Evolutionary conservation across 805 yeast species (phyloP).

Genomic region (Hanseniaspora valbyensis): DNA sequence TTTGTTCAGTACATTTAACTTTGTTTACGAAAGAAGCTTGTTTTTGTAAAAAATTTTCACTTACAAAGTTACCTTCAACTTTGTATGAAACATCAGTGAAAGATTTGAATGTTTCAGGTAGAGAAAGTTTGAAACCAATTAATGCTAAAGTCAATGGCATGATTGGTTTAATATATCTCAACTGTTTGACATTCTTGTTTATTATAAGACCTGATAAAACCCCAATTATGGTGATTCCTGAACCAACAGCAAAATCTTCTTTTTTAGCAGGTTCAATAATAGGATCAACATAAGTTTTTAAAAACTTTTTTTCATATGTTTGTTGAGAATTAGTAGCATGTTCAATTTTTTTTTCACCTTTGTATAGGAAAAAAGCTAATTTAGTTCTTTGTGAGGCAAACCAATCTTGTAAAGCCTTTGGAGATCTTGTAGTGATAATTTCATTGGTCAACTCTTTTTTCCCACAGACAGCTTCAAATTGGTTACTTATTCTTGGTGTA

Average conservation of each 20-base stretch:
- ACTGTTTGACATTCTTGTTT: conserved; percentile 40
- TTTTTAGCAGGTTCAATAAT: conserved; percentile 42
- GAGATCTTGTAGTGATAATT: conserved; percentile 4
- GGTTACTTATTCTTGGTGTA: neutral
- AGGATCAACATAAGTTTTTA: conserved; percentile 29
- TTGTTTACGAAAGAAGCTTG: conserved; percentile 4
- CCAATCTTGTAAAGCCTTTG: conserved; percentile 8
- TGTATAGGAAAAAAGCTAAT: conserved; percentile 15
- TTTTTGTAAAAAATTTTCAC: conserved; percentile 19
- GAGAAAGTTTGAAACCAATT: conserved; percentile 41
- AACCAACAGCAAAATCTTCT: conserved; percentile 49
- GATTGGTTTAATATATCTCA: conserved; percentile 34
- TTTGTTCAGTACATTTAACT: neutral
- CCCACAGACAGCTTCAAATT: conserved; percentile 3
- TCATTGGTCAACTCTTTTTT: neutral
- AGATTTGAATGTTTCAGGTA: conserved; percentile 48
- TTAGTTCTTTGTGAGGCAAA: conserved; percentile 19
- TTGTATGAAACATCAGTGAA: conserved; percentile 38
- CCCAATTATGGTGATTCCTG: conserved; percentile 45
- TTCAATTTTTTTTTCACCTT: conserved; percentile 31
- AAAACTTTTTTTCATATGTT: conserved; percentile 40
- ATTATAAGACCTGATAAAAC: conserved; percentile 49
- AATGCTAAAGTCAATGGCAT: conserved; percentile 45
- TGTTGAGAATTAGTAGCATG: conserved; percentile 36
- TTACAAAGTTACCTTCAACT: conserved; percentile 34